phyloP scores from a whole-genome alignment of 768 basidiomycete species.

The Calvatia gigantea region DNA sequence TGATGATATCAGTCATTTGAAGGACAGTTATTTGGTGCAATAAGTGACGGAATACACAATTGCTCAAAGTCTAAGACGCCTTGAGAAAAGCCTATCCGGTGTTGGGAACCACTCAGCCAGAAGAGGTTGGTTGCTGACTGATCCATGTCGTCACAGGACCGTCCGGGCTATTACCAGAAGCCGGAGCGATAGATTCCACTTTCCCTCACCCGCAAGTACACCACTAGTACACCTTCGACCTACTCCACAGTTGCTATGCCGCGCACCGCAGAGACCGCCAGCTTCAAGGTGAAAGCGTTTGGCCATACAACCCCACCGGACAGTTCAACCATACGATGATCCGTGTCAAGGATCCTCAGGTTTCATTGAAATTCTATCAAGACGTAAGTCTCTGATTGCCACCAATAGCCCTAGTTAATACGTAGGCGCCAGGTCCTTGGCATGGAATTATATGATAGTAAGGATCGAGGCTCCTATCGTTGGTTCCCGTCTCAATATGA shows the following conservation, averaged over 20 bases:
- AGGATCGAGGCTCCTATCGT: conserved; percentile 12
- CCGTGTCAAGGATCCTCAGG: conserved; percentile 83
- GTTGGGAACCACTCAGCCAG: too few relatives aligned
- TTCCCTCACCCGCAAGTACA: too few relatives aligned
- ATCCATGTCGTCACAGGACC: background rate
- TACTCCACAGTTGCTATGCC: conserved; percentile 41
- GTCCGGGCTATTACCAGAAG: too few relatives aligned
- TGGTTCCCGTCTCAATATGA: conserved; percentile 10
- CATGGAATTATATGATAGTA: conserved; percentile 71
- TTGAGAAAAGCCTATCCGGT: too few relatives aligned
- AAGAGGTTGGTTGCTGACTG: background rate
- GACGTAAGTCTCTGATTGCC: conserved; percentile 39
- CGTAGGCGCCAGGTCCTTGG: conserved; percentile 46
- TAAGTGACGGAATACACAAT: too few relatives aligned
- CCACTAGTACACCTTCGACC: background rate
- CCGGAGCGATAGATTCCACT: too few relatives aligned
- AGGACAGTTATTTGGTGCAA: too few relatives aligned
- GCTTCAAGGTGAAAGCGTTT: conserved; percentile 48
- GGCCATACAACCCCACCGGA: background rate
- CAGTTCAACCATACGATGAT: conserved; percentile 89
- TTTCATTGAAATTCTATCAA: conserved; percentile 77
- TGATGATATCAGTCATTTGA: too few relatives aligned
- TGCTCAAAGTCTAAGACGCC: too few relatives aligned
- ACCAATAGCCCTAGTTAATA: background rate
- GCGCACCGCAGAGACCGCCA: conserved; percentile 59